phyloP scores from a whole-genome alignment of 768 basidiomycete genomes.

The Russula dissimulans region DNA sequence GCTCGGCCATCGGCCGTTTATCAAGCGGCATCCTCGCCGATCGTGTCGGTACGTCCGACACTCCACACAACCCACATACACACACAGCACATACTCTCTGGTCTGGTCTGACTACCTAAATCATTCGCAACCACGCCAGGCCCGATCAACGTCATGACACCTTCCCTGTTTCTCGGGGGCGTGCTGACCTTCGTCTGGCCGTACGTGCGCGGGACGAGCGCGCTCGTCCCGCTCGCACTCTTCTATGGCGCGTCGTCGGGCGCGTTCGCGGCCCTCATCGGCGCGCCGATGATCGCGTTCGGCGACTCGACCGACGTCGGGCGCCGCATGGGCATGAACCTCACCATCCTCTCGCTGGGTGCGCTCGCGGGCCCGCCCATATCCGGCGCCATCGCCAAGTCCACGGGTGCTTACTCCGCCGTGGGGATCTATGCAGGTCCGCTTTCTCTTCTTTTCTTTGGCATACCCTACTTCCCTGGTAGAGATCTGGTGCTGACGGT shows the following conservation, averaged over 20 bases:
- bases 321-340: slow-evolving; percentile 53
- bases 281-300: slow-evolving; percentile 50
- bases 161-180: slow-evolving; percentile 47
- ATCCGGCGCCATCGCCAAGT: slow-evolving; percentile 54
- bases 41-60: slow-evolving; percentile 33
- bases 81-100: too few species aligned
- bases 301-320: slow-evolving; percentile 56
- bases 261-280: slow-evolving; percentile 46
- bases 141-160: slow-evolving; percentile 57
- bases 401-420: slow-evolving; percentile 42
- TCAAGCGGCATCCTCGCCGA: slow-evolving; percentile 46
- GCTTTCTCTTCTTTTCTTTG: neutral
- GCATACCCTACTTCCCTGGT: too few species aligned
- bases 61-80: too few species aligned
- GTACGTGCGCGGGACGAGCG: slow-evolving; percentile 36
- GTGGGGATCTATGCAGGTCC: slow-evolving; percentile 49
- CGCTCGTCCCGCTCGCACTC: slow-evolving; percentile 44
- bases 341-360: slow-evolving; percentile 51
- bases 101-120: too few species aligned
- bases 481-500: neutral
- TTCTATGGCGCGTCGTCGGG: slow-evolving; percentile 63
- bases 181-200: slow-evolving; percentile 67
- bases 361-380: slow-evolving; percentile 65
- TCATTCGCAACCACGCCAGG: slow-evolving; percentile 30
- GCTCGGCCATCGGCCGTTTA: slow-evolving; percentile 54